These are phyloP conservation scores for Neoscytalidium dimidiatum DNA, from an alignment of 2,329 filamentous ascomycete species.

Conservation along the genomic window DNA sequence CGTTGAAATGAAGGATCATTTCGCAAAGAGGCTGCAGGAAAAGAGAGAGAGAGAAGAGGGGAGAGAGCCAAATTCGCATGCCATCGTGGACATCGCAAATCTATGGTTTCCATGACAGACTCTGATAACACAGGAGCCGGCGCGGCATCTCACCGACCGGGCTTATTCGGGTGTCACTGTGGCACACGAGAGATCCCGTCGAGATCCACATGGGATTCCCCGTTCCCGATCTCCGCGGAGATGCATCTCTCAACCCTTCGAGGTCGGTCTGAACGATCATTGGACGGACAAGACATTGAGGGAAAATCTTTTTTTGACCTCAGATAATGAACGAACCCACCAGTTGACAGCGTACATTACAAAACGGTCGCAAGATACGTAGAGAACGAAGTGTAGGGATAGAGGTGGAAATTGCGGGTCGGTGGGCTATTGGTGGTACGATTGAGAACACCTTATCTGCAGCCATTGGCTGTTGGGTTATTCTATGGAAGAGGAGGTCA, in stretches of 20 bases:
- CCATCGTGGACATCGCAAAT: too few relatives aligned
- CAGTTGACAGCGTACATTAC: not conserved
- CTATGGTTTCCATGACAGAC: not conserved
- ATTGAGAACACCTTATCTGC: not conserved
- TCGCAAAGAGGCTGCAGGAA: too few relatives aligned
- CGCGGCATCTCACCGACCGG: not conserved
- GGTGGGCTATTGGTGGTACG: not conserved
- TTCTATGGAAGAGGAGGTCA: too few relatives aligned
- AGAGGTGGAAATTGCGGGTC: not conserved
- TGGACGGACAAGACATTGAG: not conserved
- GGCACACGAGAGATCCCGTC: too few relatives aligned
- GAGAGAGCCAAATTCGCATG: too few relatives aligned
- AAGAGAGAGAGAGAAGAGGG: too few relatives aligned
- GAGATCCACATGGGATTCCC: not conserved
- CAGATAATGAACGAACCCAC: not conserved
- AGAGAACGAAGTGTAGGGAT: not conserved
- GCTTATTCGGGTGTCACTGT: not conserved
- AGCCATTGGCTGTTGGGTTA: too few relatives aligned
- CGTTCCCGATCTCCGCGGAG: not conserved
- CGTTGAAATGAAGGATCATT: too few relatives aligned
- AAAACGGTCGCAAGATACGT: not conserved
- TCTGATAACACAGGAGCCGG: not conserved
- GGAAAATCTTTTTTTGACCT: slow-evolving; percentile 10
- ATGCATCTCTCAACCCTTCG: not conserved
- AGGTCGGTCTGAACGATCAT: not conserved